Percentiles rank a stretch among this genome's conserved stretches.
phyloP scores from a whole-genome alignment of 1,139 yeast genomes.

The Pichia sorboxylosa region DNA sequence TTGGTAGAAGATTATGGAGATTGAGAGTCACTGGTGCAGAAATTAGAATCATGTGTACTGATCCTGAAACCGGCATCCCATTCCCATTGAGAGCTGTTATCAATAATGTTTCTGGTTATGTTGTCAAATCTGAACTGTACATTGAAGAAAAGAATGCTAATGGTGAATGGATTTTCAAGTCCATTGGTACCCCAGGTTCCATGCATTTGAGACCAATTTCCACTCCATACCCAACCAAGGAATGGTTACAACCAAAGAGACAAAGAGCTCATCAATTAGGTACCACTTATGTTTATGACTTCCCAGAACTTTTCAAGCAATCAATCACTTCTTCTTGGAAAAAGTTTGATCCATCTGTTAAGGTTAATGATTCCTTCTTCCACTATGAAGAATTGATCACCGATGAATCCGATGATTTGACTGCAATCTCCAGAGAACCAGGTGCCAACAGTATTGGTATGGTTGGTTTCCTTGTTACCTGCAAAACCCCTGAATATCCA shows the following conservation, averaged over 20 bases:
- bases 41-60: slow-evolving; percentile 89
- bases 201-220: slow-evolving; percentile 96
- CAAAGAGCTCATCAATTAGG: slow-evolving; percentile 98
- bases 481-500: slow-evolving; percentile 95
- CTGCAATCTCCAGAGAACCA: slow-evolving; percentile 89
- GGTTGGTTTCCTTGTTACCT: slow-evolving; percentile 90
- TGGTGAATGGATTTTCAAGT: slow-evolving; percentile 95
- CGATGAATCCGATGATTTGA: slow-evolving; percentile 67
- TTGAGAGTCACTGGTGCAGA: slow-evolving; percentile 95
- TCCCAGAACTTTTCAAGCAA: slow-evolving; percentile 97
- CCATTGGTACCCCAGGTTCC: slow-evolving; percentile 86
- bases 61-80: slow-evolving; percentile 74
- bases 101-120: slow-evolving; percentile 93
- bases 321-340: slow-evolving; percentile 83
- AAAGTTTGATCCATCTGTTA: slow-evolving; percentile 38
- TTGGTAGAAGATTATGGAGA: slow-evolving; percentile 95
- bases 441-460: slow-evolving; percentile 94
- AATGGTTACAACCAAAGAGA: slow-evolving; percentile 95
- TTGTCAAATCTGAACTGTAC: slow-evolving; percentile 88
- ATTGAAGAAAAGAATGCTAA: slow-evolving; percentile 84
- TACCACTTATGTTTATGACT: slow-evolving; percentile 93
- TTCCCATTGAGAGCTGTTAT: slow-evolving; percentile 95
- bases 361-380: slow-evolving; percentile 71
- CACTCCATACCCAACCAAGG: slow-evolving; percentile 95
- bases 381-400: slow-evolving; percentile 68